phyloP scores from a whole-genome alignment of 148 eudicot species.

The Chenopodium suecicum region DNA sequence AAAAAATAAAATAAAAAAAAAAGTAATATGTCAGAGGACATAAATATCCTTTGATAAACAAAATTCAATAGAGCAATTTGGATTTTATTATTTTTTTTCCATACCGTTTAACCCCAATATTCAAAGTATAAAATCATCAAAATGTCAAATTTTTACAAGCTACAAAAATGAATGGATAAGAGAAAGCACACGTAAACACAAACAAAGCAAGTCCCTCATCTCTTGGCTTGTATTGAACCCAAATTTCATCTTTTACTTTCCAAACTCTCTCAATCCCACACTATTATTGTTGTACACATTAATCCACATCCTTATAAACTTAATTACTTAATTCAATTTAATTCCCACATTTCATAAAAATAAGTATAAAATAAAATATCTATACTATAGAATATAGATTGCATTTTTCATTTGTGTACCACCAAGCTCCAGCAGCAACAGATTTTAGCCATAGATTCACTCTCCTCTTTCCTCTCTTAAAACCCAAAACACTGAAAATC shows the following conservation, averaged over 20 bases:
- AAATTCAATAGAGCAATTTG: too few species aligned
- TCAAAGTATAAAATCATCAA: too few species aligned
- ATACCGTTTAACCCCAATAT: too few species aligned
- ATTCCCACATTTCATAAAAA: neutral
- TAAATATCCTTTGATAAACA: too few species aligned
- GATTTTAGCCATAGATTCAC: neutral
- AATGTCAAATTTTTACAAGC: neutral
- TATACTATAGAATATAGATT: neutral
- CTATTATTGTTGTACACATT: neutral
- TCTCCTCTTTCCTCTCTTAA: neutral
- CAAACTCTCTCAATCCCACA: neutral
- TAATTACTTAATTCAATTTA: neutral
- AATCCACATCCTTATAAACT: neutral
- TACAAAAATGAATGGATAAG: conserved; percentile 30
- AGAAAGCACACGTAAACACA: conserved; percentile 34
- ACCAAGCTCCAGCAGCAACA: conserved; percentile 21
- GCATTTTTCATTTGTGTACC: conserved; percentile 9
- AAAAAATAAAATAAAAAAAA: too few species aligned
- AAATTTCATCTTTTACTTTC: neutral
- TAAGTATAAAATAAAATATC: neutral
- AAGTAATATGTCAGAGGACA: too few species aligned
- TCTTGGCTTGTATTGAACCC: conserved; percentile 35
- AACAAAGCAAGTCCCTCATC: conserved; percentile 26
- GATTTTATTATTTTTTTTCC: too few species aligned
- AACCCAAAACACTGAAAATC: neutral